Evolutionary conservation across 75 land plant genomes (phyloP).

Genomic region (Selaginella tamariscina): DNA sequence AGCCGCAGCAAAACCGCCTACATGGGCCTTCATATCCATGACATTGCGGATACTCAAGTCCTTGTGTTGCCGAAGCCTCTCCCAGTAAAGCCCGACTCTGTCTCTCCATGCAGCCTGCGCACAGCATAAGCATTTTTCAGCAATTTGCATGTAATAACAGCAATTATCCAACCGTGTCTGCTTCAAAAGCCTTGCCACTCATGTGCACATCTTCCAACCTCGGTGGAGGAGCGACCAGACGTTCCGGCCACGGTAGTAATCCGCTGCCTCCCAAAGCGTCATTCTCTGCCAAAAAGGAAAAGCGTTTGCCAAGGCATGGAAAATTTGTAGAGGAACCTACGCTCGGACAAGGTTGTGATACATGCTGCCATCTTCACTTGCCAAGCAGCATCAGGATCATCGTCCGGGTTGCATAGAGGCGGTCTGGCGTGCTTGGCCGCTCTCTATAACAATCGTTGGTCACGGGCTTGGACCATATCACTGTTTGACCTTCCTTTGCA

Average conservation of each 20-base stretch:
- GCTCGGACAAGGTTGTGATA: background rate
- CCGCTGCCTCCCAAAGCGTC: conserved; percentile 1
- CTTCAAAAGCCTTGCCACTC: background rate
- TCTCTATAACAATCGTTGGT: conserved; percentile 8
- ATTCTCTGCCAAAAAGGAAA: background rate
- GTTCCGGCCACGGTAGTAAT: conserved; percentile 8
- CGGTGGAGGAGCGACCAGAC: conserved; percentile 9
- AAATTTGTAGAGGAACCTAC: background rate
- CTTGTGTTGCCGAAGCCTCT: background rate
- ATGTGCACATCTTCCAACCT: background rate
- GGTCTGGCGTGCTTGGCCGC: conserved; percentile 1
- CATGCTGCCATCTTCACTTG: background rate
- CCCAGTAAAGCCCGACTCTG: conserved; percentile 4
- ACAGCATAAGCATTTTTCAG: background rate
- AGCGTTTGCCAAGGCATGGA: background rate
- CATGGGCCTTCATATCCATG: conserved; percentile 89
- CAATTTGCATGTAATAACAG: background rate
- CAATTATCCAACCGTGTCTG: conserved; percentile 1
- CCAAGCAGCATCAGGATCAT: conserved; percentile 12
- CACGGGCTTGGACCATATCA: conserved; percentile 6
- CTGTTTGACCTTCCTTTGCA: conserved; percentile 11
- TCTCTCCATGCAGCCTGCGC: background rate
- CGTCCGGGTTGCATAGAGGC: background rate
- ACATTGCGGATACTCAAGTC: conserved; percentile 39
- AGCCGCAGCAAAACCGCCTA: conserved; percentile 83